These are phyloP conservation scores for Alternaria arborescens DNA, from an alignment of 2,329 filamentous ascomycete species.

Conservation along the genomic window DNA sequence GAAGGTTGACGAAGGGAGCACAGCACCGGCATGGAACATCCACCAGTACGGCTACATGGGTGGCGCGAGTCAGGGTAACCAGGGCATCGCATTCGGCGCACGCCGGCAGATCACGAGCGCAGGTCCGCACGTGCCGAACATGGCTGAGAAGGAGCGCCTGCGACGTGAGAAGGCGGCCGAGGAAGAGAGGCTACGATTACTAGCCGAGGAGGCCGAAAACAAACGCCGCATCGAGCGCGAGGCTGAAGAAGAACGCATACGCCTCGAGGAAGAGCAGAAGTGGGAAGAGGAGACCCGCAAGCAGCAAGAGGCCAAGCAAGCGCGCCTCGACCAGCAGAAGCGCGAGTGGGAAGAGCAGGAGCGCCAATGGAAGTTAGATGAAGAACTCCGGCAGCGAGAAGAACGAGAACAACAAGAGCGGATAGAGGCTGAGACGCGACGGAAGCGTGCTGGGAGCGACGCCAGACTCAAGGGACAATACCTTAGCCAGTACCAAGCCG, in stretches of 20 bases:
- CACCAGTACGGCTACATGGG: constrained; percentile 98
- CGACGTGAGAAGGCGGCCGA: constrained; percentile 65
- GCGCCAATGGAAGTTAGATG: constrained; percentile 77
- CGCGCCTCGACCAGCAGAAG: constrained; percentile 72
- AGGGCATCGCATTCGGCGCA: constrained; percentile 91
- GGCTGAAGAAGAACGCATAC: constrained; percentile 69
- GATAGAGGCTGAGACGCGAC: constrained; percentile 71
- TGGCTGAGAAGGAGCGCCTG: constrained; percentile 83
- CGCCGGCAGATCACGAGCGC: constrained; percentile 91
- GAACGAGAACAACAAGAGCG: constrained; percentile 73
- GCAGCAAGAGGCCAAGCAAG: constrained; percentile 66
- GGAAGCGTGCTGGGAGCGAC: constrained; percentile 68
- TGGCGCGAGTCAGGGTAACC: constrained; percentile 92
- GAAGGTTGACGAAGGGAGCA: constrained; percentile 79
- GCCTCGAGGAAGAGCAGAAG: constrained; percentile 69
- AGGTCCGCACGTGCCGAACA: constrained; percentile 77
- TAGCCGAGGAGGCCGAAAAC: constrained; percentile 63
- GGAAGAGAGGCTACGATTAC: constrained; percentile 60
- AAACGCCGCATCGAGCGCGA: constrained; percentile 60
- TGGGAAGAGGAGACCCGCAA: constrained; percentile 73
- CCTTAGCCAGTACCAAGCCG: constrained; percentile 84
- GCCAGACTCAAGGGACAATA: constrained; percentile 80
- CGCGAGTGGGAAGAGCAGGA: constrained; percentile 81
- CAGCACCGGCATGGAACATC: constrained; percentile 95
- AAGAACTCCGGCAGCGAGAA: constrained; percentile 74